Percentiles rank a stretch among this genome's conserved stretches.
Conservation (phyloP, 2,329 filamentous ascomycete species). For the Fonsecaea monophora region DNA sequence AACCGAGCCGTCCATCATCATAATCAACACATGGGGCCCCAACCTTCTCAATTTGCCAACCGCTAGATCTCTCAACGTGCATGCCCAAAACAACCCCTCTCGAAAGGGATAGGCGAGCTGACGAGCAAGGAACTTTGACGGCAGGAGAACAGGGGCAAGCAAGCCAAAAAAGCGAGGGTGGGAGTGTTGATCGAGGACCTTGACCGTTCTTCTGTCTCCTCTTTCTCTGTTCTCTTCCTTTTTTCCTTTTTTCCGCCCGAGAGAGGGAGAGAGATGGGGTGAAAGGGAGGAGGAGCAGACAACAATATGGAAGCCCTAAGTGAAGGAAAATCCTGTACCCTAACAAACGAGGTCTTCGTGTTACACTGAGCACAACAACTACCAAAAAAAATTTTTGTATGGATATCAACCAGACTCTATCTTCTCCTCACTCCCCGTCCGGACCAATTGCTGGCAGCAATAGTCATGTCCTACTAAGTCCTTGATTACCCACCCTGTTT, state of each 20-base stretch:
- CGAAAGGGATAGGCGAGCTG: background rate
- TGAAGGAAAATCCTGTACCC: slow-evolving; percentile 6
- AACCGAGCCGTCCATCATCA: background rate
- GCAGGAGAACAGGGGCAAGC: background rate
- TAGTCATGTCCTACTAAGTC: background rate
- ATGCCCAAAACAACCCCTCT: background rate
- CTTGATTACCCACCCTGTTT: background rate
- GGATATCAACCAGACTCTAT: background rate
- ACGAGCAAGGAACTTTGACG: background rate
- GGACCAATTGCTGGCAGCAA: background rate
- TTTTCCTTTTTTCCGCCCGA: too few relatives aligned
- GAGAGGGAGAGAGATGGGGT: too few relatives aligned
- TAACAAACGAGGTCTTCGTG: slow-evolving; percentile 7
- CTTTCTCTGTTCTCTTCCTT: background rate
- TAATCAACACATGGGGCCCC: background rate
- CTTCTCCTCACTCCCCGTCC: background rate
- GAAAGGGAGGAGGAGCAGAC: background rate
- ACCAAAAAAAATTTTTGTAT: background rate
- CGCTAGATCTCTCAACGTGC: background rate
- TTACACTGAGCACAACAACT: background rate
- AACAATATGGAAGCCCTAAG: slow-evolving; percentile 11
- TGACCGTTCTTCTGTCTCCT: background rate
- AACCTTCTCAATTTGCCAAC: background rate
- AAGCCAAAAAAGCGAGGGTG: slow-evolving; percentile 13
- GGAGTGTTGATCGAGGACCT: slow-evolving; percentile 9